A percentile compares a stretch with the other conserved stretches of the same genome.
These are phyloP conservation scores for Auricularia sp. DNA, from an alignment of 768 basidiomycete genomes.

Conservation along the genomic window DNA sequence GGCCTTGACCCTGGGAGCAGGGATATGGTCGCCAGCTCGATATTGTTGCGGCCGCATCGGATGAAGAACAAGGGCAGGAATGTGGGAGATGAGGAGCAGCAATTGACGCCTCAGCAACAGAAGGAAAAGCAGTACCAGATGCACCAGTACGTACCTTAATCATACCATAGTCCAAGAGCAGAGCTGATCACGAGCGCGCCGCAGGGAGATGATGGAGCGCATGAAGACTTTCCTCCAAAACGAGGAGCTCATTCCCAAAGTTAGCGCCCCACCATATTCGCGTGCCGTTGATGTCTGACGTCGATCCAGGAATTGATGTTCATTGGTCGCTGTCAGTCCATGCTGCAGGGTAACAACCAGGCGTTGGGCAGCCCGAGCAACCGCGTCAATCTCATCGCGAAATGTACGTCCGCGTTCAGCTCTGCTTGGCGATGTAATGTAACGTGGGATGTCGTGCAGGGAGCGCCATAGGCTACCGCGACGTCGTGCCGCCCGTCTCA, in stretches of 20 bases:
- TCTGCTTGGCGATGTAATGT: background rate
- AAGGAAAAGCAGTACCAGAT: conserved; percentile 26
- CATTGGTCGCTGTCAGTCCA: conserved; percentile 21
- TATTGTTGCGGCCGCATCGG: conserved; percentile 25
- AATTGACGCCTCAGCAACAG: conserved; percentile 11
- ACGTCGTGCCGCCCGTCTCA: background rate
- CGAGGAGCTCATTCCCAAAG: conserved; percentile 24
- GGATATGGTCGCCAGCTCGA: conserved; percentile 24
- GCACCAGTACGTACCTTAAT: conserved; percentile 8
- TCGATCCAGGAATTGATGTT: background rate
- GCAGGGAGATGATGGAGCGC: conserved; percentile 17
- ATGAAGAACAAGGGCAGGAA: conserved; percentile 10
- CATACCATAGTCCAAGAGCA: background rate
- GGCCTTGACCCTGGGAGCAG: conserved; percentile 15
- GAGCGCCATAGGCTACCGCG: background rate
- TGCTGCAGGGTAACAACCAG: conserved; percentile 65
- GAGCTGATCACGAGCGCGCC: background rate
- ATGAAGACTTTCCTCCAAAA: conserved; percentile 28
- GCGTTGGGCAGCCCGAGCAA: conserved; percentile 78
- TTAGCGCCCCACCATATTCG: background rate
- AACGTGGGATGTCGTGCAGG: background rate
- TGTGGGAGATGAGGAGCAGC: conserved; percentile 7
- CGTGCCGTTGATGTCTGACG: background rate
- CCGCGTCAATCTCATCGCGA: conserved; percentile 73
- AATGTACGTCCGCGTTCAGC: background rate